These are phyloP conservation scores for Toxicodendron radicans DNA, from an alignment of 345 rosid species.

Conservation along the genomic window DNA sequence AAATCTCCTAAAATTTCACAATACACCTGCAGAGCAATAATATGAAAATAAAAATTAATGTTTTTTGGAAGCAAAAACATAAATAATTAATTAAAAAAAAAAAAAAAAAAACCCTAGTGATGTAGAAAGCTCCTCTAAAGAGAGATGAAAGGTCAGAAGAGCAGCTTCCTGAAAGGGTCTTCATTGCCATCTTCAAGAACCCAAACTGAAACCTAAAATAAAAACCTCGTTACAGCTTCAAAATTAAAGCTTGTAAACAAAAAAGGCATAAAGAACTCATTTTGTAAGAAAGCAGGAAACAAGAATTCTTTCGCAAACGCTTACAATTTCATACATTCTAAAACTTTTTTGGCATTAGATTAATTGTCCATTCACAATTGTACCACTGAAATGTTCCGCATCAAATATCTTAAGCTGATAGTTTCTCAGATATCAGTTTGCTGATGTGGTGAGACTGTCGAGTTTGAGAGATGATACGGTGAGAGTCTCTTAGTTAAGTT, in stretches of 20 bases:
- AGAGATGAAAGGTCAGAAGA: neutral
- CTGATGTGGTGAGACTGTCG: neutral
- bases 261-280: no score
- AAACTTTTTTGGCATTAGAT: no score
- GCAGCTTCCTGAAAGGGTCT: neutral
- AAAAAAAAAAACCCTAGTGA: neutral
- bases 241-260: no score
- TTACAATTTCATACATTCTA: no score
- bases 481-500: neutral
- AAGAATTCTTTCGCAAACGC: no score
- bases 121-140: neutral
- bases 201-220: neutral
- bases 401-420: no score
- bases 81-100: neutral
- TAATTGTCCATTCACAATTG: no score
- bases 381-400: no score
- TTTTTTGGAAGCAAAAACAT: neutral
- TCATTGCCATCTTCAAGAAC: neutral
- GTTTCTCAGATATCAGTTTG: no score
- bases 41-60: neutral
- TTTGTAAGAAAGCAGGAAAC: no score
- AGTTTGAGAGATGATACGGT: no score
- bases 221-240: no score
- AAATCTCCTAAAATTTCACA: neutral
- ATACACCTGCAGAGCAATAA: neutral